A percentile compares a stretch with the other conserved stretches of the same genome.
These are phyloP conservation scores for Millerozyma miso DNA, from an alignment of 805 yeast genomes.

Conservation along the genomic window DNA sequence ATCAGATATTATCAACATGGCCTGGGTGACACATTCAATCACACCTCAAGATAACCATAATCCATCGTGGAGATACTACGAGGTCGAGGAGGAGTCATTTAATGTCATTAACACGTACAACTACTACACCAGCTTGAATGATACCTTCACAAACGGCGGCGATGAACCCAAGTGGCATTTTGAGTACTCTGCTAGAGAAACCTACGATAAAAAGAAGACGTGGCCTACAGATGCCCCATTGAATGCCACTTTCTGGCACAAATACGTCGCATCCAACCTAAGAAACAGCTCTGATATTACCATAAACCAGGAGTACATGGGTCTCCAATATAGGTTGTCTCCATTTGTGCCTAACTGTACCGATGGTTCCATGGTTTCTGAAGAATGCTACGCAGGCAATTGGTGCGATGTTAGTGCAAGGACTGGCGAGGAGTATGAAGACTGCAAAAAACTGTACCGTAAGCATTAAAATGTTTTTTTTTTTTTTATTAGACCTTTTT, in stretches of 20 bases:
- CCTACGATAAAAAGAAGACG: slow-evolving; percentile 43
- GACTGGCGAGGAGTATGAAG: slow-evolving; percentile 10
- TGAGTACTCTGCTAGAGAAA: slow-evolving; percentile 62
- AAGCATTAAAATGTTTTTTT: too few species aligned
- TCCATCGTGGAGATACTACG: slow-evolving; percentile 72
- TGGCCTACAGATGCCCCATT: slow-evolving; percentile 62
- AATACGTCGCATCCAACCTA: slow-evolving; percentile 42
- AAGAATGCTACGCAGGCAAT: slow-evolving; percentile 17
- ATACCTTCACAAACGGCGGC: slow-evolving; percentile 49
- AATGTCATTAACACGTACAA: slow-evolving; percentile 57
- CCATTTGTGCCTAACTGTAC: slow-evolving; percentile 52
- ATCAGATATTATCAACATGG: slow-evolving; percentile 48
- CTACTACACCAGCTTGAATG: slow-evolving; percentile 56
- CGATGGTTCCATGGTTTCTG: slow-evolving; percentile 18
- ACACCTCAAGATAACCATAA: slow-evolving; percentile 58
- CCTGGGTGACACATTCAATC: slow-evolving; percentile 64
- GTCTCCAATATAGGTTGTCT: slow-evolving; percentile 49
- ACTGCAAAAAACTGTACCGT: too few species aligned
- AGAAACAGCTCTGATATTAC: slow-evolving; percentile 32
- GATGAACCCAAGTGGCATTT: slow-evolving; percentile 59
- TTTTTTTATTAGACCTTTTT: too few species aligned
- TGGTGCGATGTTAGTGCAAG: slow-evolving; percentile 15
- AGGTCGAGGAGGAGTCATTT: slow-evolving; percentile 58
- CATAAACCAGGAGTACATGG: slow-evolving; percentile 47
- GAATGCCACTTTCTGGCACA: slow-evolving; percentile 67